Conservation (phyloP, 768 basidiomycete species). For the Termitomyces bulborhizus region DNA sequence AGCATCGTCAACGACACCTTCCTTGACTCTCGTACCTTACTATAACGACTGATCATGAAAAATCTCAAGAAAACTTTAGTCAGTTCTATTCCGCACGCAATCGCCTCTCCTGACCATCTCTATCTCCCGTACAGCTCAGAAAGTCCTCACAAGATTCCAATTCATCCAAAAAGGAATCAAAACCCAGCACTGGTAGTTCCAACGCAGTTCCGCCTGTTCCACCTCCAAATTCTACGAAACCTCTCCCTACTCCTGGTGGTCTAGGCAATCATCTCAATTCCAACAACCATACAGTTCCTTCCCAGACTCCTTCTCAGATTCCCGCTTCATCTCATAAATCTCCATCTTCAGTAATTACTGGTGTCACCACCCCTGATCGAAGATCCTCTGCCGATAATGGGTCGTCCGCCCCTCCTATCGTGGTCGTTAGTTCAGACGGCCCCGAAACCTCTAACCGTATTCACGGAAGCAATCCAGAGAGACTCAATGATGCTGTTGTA, state of each 20-base stretch:
- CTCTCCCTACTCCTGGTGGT: constrained; percentile 48
- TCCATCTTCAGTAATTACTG: constrained; percentile 32
- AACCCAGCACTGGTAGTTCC: constrained; percentile 30
- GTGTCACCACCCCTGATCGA: constrained; percentile 48
- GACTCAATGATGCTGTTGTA: constrained; percentile 44
- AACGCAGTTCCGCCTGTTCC: constrained; percentile 47
- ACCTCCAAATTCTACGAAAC: constrained; percentile 59
- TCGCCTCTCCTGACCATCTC: constrained; percentile 17
- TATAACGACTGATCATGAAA: constrained; percentile 51
- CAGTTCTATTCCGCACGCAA: constrained; percentile 21
- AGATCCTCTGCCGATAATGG: constrained; percentile 43
- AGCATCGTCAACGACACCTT: constrained; percentile 12
- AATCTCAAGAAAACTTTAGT: constrained; percentile 81
- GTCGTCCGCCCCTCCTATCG: constrained; percentile 70
- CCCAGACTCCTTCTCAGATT: constrained; percentile 36
- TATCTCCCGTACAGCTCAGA: constrained; percentile 43
- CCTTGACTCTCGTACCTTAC: constrained; percentile 6
- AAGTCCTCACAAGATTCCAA: constrained; percentile 62
- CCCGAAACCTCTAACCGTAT: constrained; percentile 41
- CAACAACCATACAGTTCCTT: constrained; percentile 25
- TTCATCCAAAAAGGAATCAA: constrained; percentile 67
- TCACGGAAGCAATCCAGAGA: constrained; percentile 36
- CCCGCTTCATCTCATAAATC: constrained; percentile 37
- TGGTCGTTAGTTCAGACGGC: constrained; percentile 77
- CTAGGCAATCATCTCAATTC: constrained; percentile 32